These are phyloP conservation scores for Xylaria curta DNA, from an alignment of 495 filamentous ascomycete species.

Conservation along the genomic window DNA sequence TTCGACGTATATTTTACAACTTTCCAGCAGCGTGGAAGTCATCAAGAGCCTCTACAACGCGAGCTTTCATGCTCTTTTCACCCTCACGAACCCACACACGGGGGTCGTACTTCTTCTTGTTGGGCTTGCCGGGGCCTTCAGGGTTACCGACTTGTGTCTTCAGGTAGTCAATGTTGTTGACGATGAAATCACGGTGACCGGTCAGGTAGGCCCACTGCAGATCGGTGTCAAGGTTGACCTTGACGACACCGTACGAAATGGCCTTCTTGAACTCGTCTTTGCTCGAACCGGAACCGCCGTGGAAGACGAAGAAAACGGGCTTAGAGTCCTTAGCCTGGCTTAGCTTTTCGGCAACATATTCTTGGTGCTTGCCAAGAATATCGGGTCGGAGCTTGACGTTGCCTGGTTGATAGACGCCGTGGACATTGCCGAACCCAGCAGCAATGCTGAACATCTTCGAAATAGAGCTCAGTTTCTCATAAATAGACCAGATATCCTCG, in stretches of 20 bases:
- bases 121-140: conserved; percentile 93
- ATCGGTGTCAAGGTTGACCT: conserved; percentile 96
- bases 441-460: conserved; percentile 96
- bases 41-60: conserved; percentile 78
- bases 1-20: conserved; percentile 64
- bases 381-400: conserved; percentile 96
- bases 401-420: conserved; percentile 98
- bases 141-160: conserved; percentile 88
- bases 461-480: conserved; percentile 79
- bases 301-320: conserved; percentile 99
- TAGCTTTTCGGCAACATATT: conserved; percentile 27
- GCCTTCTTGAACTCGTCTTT: conserved; percentile 88
- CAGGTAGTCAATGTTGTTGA: conserved; percentile 95
- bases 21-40: conserved; percentile 92
- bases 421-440: conserved; percentile 97
- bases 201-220: conserved; percentile 84
- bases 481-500: conserved; percentile 90
- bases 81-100: conserved; percentile 88
- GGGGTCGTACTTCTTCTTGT: conserved; percentile 97
- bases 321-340: conserved; percentile 68
- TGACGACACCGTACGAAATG: conserved; percentile 91
- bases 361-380: conserved; percentile 93
- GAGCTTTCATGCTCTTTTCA: conserved; percentile 92
- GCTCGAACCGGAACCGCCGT: conserved; percentile 90
- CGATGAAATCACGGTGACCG: conserved; percentile 91